Evolutionary conservation across 345 rosid genomes (phyloP), one percentile per base, ranked within the genome.

Genomic region (Euphorbia tirucalli): DNA sequence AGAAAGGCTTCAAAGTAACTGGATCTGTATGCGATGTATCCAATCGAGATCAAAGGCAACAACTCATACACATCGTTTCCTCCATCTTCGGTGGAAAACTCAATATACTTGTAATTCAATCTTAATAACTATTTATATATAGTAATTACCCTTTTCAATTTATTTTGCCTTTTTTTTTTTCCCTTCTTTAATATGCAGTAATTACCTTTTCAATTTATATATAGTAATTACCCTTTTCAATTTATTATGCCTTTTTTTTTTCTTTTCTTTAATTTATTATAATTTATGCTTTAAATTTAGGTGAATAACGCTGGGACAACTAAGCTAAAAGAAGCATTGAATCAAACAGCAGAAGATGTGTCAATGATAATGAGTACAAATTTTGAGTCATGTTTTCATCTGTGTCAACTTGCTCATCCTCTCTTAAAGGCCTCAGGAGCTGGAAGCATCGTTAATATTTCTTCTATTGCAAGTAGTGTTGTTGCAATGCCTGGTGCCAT

Each of bases 361-460:
- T 31, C 85, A 6, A 68, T 28, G 0, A 55, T 86, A 18, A 79
- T 87, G 75, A 76, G 78, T 56, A 85, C 82, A 8, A 89, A 89
- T 55, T 21, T 89, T 25, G 88, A 89, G 66, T 79, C 87, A 75
- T 79, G 86, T 54, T 89, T 54, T 59, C 90, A 87, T 83, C 37
- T 87, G 4, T 81, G 79, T 72, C 90, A 87, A 69, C 80, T 88
- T 71, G 79, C 92, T 48, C 81, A 87, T 73, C 90, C 92, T 1
- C 31, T 79, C 15, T 68, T 85, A 41, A 87, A 86, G 73, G 80
- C 81, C 58, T 82, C 92, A 8, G 88, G 83, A 71, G 24, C 75
- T 76, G 90, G 86, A 43, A 86, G 68, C 61, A 79, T 87, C 5
- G 84, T 89, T 21, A 86, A 87, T 56, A 79, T 89, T 7, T 74